phyloP scores from a whole-genome alignment of 176 grass and related monocot genomes.

The Olyra latifolia region DNA sequence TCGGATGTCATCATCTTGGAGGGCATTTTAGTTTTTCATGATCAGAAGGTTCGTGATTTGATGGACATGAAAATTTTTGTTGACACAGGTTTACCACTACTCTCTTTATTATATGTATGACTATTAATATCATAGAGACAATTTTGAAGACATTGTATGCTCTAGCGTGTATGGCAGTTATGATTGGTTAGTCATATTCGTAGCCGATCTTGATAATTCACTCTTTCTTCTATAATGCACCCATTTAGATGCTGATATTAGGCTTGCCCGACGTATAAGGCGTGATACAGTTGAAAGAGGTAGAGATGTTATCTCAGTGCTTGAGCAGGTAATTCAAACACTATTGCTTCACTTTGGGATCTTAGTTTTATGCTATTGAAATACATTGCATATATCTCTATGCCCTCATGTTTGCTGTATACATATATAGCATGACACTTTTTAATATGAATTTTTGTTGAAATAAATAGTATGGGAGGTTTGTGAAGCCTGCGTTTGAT shows the following conservation, averaged over 20 bases:
- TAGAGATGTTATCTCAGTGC: constrained; percentile 77
- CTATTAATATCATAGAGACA: background rate
- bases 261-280: constrained; percentile 77
- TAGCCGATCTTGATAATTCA: constrained; percentile 20
- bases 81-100: constrained; percentile 69
- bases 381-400: background rate
- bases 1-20: constrained; percentile 98
- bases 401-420: background rate
- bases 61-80: constrained; percentile 99
- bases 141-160: constrained; percentile 18
- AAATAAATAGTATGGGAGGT: constrained; percentile 78
- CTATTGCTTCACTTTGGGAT: background rate
- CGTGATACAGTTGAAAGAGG: constrained; percentile 95
- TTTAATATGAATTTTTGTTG: constrained; percentile 12
- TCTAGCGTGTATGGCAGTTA: background rate
- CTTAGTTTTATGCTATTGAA: constrained; percentile 3
- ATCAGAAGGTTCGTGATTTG: constrained; percentile 75
- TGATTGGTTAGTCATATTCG: constrained; percentile 22
- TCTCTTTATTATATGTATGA: constrained; percentile 29
- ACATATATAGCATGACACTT: background rate
- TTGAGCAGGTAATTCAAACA: constrained; percentile 77
- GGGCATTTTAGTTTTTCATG: constrained; percentile 95
- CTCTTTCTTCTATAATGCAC: background rate
- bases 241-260: constrained; percentile 79
- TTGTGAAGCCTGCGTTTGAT: constrained; percentile 91